Evolutionary conservation across 2,329 filamentous ascomycete species (phyloP).

Genomic region (Aspergillus sp.): DNA sequence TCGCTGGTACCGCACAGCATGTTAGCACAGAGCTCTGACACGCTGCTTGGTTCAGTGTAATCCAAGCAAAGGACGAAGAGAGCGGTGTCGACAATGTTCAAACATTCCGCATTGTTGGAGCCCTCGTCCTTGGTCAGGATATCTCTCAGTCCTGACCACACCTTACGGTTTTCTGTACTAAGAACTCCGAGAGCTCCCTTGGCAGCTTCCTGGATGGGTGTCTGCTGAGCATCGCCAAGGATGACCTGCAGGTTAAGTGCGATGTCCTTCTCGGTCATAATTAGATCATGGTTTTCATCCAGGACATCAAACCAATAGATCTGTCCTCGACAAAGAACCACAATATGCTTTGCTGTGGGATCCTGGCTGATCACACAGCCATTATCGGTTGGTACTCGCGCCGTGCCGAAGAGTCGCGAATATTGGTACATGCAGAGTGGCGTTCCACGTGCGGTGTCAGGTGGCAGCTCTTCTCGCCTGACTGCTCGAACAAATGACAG

Average conservation of each 20-base stretch:
- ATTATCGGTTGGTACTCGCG: constrained; percentile 86
- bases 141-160: constrained; percentile 88
- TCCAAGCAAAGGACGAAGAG: constrained; percentile 90
- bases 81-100: constrained; percentile 92
- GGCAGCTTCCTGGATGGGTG: constrained; percentile 88
- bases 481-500: constrained; percentile 91
- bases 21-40: constrained; percentile 87
- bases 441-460: constrained; percentile 76
- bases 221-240: constrained; percentile 82
- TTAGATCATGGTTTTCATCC: constrained; percentile 87
- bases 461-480: constrained; percentile 83
- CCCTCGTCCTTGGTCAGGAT: constrained; percentile 78
- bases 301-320: constrained; percentile 99
- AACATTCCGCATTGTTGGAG: constrained; percentile 91
- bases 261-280: constrained; percentile 95
- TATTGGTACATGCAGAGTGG: constrained; percentile 99
- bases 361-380: constrained; percentile 96
- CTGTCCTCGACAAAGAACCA: constrained; percentile 89
- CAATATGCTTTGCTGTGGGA: constrained; percentile 84
- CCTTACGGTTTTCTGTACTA: constrained; percentile 92
- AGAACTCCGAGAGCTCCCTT: constrained; percentile 90
- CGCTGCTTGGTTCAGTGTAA: constrained; percentile 77
- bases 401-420: constrained; percentile 89
- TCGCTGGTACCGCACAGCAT: constrained; percentile 96
- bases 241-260: constrained; percentile 88